Evolutionary conservation across 2,329 filamentous ascomycete species (phyloP).

Genomic region (Microsporum audouinii): DNA sequence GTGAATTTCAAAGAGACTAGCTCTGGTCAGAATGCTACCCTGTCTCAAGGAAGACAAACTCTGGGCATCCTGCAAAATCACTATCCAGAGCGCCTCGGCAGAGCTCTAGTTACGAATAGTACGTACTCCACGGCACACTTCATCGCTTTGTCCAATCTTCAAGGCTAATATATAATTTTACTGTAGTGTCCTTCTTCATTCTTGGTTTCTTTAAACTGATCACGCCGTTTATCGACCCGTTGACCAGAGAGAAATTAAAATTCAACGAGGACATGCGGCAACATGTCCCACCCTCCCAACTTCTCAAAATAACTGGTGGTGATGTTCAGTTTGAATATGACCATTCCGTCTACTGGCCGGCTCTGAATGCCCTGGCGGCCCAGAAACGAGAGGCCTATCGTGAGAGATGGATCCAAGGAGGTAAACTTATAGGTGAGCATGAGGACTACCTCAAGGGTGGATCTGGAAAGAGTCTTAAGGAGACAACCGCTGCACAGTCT

Average conservation of each 20-base stretch:
- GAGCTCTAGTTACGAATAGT: slow-evolving; percentile 83
- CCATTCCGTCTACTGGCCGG: slow-evolving; percentile 80
- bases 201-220: slow-evolving; percentile 93
- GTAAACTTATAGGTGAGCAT: slow-evolving; percentile 71
- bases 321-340: slow-evolving; percentile 85
- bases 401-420: slow-evolving; percentile 66
- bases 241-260: slow-evolving; percentile 88
- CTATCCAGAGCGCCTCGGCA: slow-evolving; percentile 84
- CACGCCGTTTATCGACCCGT: slow-evolving; percentile 88
- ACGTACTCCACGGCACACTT: slow-evolving; percentile 25
- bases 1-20: slow-evolving; percentile 84
- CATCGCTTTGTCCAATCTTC: not conserved
- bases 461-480: slow-evolving; percentile 28
- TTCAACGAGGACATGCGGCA: slow-evolving; percentile 86
- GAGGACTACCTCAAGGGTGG: slow-evolving; percentile 82
- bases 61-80: slow-evolving; percentile 86
- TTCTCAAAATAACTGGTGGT: slow-evolving; percentile 69
- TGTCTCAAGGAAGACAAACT: slow-evolving; percentile 70
- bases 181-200: slow-evolving; percentile 74
- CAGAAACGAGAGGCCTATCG: slow-evolving; percentile 52
- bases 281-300: slow-evolving; percentile 69
- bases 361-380: slow-evolving; percentile 59
- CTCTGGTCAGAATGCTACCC: slow-evolving; percentile 61
- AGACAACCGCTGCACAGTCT: slow-evolving; percentile 16
- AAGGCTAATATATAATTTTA: not conserved